A percentile compares a stretch with the other conserved stretches of the same genome.
phyloP scores from a whole-genome alignment of 305 asterid species.

The Galium porrigens region DNA sequence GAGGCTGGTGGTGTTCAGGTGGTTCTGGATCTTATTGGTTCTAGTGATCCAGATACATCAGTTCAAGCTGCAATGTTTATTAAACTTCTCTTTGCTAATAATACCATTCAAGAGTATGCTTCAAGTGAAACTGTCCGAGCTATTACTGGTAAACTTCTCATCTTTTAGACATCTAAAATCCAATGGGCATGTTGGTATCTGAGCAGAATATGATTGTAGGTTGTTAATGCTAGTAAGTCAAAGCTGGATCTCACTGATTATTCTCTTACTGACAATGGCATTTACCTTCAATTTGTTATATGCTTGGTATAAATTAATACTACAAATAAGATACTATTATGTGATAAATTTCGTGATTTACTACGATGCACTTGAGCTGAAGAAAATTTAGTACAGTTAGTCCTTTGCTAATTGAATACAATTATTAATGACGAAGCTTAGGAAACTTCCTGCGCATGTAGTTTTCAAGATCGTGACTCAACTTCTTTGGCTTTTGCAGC shows the following conservation, averaged over 20 bases:
- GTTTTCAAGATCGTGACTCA: conserved; percentile 5
- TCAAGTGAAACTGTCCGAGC: conserved; percentile 99
- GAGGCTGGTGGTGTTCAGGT: conserved; percentile 99
- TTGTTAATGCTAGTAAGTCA: background rate
- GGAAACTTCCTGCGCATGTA: background rate
- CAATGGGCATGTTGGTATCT: background rate
- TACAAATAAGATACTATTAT: background rate
- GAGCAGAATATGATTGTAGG: background rate
- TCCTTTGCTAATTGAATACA: background rate
- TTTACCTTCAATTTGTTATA: too few species aligned
- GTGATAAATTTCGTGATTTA: background rate
- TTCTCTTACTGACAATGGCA: background rate
- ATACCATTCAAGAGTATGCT: conserved; percentile 96
- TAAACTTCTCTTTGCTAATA: conserved; percentile 83
- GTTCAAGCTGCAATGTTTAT: conserved; percentile 96
- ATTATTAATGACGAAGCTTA: background rate
- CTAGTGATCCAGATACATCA: conserved; percentile 88
- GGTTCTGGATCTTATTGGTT: conserved; percentile 88
- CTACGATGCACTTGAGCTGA: background rate
- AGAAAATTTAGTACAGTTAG: background rate
- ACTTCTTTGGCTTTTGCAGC: conserved; percentile 31
- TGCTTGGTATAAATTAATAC: background rate
- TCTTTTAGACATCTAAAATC: conserved; percentile 1
- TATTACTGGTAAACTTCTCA: conserved; percentile 58
- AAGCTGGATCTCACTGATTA: conserved; percentile 8